Conservation (phyloP, 2,329 filamentous ascomycete genomes). For the Aspergillus piperis region DNA sequence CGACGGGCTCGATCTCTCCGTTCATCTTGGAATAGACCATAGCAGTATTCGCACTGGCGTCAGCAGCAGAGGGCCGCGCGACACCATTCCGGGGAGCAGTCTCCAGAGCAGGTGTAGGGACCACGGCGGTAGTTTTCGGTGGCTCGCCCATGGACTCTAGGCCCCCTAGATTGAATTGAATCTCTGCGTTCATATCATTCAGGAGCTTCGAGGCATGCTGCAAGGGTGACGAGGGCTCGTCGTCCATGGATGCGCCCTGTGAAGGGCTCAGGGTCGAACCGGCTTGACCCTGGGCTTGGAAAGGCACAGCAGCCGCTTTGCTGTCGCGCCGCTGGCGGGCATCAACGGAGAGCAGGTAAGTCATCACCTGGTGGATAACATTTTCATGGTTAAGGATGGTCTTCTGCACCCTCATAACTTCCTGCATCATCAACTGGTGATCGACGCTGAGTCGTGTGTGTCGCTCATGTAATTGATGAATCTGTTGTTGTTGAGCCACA, state of each 20-base stretch:
- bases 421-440: conserved; percentile 65
- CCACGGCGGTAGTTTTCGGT: conserved; percentile 56
- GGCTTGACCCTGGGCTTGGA: conserved; percentile 46
- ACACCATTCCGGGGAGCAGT: conserved; percentile 48
- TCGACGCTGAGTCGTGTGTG: conserved; percentile 75
- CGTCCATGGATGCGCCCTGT: conserved; percentile 54
- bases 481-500: conserved; percentile 86
- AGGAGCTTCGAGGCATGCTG: conserved; percentile 69
- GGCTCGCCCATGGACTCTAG: conserved; percentile 66
- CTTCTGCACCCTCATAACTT: conserved; percentile 65
- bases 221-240: conserved; percentile 66
- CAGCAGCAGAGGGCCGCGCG: conserved; percentile 45
- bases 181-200: conserved; percentile 65
- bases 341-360: conserved; percentile 65
- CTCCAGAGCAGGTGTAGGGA: conserved; percentile 61
- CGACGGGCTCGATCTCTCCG: conserved; percentile 67
- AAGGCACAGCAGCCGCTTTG: conserved; percentile 42
- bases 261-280: conserved; percentile 48
- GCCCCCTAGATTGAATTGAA: conserved; percentile 63
- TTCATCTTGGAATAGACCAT: conserved; percentile 54
- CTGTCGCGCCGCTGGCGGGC: conserved; percentile 65
- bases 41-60: conserved; percentile 49
- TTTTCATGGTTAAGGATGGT: conserved; percentile 72
- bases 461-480: conserved; percentile 81
- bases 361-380: conserved; percentile 71